These are phyloP conservation scores for Ceratocystis cubensis DNA, from an alignment of 2,329 filamentous ascomycete species.

Conservation along the genomic window DNA sequence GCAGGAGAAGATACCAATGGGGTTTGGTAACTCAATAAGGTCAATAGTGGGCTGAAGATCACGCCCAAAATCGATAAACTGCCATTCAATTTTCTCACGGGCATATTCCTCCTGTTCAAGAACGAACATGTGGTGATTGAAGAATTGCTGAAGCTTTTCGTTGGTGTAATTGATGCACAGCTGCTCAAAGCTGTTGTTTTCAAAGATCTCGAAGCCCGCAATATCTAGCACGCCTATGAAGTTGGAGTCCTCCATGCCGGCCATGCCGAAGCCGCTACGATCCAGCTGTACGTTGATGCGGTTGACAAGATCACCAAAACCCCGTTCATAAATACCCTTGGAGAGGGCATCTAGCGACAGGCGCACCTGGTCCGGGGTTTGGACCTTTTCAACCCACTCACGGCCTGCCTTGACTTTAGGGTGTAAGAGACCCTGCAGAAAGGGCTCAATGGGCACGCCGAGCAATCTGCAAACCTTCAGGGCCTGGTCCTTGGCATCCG, in stretches of 20 bases:
- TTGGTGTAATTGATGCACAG: constrained; percentile 99
- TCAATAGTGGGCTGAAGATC: constrained; percentile 97
- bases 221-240: constrained; percentile 99
- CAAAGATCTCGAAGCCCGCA: constrained; percentile 97
- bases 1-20: constrained; percentile 97
- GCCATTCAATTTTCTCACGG: constrained; percentile 95
- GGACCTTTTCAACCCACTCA: constrained; percentile 97
- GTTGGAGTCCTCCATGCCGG: constrained; percentile 64
- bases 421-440: constrained; percentile 78
- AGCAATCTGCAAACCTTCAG: constrained; percentile 71
- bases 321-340: constrained; percentile 95
- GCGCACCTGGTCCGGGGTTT: constrained; percentile 91
- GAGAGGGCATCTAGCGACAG: constrained; percentile 80
- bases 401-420: constrained; percentile 89
- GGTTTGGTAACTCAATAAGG: constrained; percentile 87
- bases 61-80: constrained; percentile 97
- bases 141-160: constrained; percentile 97
- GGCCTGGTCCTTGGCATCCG: constrained; percentile 62
- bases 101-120: constrained; percentile 97
- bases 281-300: constrained; percentile 89
- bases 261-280: constrained; percentile 63
- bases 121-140: constrained; percentile 99
- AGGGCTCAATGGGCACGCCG: constrained; percentile 72
- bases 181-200: constrained; percentile 96
- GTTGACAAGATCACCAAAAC: constrained; percentile 82